Evolutionary conservation across 352 stramenopile species (phyloP).

Genomic region (Phytopythium ostracodes): DNA sequence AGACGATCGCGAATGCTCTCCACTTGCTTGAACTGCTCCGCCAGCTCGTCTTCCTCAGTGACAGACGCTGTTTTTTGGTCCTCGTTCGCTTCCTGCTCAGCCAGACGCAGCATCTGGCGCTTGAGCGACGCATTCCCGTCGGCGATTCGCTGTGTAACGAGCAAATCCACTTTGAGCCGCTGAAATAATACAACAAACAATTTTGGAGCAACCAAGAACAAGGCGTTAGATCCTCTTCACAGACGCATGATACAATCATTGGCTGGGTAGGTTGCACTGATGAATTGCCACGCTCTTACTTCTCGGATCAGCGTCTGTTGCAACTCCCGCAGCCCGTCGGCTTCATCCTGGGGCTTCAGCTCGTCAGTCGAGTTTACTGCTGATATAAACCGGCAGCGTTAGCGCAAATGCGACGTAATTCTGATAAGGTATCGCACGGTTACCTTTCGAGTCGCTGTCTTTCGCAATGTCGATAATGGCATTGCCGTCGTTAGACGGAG

Average conservation of each 20-base stretch:
- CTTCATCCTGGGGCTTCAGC: neutral
- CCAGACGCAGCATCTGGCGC: constrained; percentile 63
- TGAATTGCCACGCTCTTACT: constrained; percentile 16
- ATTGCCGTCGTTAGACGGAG: constrained; percentile 3
- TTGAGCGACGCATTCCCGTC: constrained; percentile 59
- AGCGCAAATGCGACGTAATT: neutral
- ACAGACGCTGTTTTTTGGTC: constrained; percentile 9
- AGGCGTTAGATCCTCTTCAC: neutral
- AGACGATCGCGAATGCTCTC: constrained; percentile 46
- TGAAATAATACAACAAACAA: constrained; percentile 12
- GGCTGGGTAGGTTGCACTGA: neutral
- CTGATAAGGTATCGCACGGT: neutral
- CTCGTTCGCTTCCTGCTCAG: constrained; percentile 23
- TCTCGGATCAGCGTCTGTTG: constrained; percentile 61
- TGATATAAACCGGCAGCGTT: neutral
- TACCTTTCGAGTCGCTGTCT: constrained; percentile 10
- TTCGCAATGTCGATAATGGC: neutral
- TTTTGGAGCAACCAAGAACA: neutral
- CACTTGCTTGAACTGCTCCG: constrained; percentile 37
- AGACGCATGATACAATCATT: neutral
- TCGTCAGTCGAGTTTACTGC: neutral
- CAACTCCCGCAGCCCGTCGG: constrained; percentile 36
- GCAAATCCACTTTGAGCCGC: constrained; percentile 71
- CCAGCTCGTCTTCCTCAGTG: constrained; percentile 40
- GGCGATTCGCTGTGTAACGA: constrained; percentile 66